Base-by-base conservation (phyloP, 1,139 yeast species). In the Hyphopichia wangnamkhiaoensis region DNA sequence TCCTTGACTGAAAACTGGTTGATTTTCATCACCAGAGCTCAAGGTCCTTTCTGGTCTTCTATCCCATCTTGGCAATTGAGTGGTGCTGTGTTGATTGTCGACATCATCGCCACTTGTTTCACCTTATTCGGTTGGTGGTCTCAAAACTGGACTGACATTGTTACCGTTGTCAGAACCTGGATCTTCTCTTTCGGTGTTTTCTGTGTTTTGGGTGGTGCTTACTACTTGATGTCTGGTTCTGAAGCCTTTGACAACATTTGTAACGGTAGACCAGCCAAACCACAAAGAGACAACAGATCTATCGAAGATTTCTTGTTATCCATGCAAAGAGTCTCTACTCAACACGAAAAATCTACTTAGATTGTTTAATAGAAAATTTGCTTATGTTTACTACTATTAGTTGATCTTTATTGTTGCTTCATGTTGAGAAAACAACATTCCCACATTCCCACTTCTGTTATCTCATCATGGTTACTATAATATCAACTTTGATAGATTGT, bases 271-370 rank as follows among this genome's bases (percentile, higher is more conserved):
- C 76, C 84, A 65, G 59, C 74, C 48, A 82, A 82, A 76, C 82
- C 80, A 58, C 67, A 73, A 62, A 76, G 79, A 47, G 81, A 84
- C 70, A 69, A 65, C 53, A 86, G 96, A 80, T 80, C 94, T 47
- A 72, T 90, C 53, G 98, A 90, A 79, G 97, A 90, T 74, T 90
- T 90, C 81, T 80, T 90, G 70, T 89, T 88, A 61, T 89, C 96
- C 61, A 89, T 90, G 96, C 93, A 87, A 80, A 86, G 97, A 81
- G 96, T 90, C 54, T 90, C 96, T 56, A 90, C 96, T 72, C 96
- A 89, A 77, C 97, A 90, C 77, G 97, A 90, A 80, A 79, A 79
- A 67, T 78, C 83, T 26, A 54, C 74, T 54, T 73, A 68, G 53
- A 47, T 50, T 39, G 17, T 14, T 31, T 33, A 31, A 34, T 34